Base-by-base conservation (phyloP, 257 asterid genomes). In the Fraxinus cuspidata region DNA sequence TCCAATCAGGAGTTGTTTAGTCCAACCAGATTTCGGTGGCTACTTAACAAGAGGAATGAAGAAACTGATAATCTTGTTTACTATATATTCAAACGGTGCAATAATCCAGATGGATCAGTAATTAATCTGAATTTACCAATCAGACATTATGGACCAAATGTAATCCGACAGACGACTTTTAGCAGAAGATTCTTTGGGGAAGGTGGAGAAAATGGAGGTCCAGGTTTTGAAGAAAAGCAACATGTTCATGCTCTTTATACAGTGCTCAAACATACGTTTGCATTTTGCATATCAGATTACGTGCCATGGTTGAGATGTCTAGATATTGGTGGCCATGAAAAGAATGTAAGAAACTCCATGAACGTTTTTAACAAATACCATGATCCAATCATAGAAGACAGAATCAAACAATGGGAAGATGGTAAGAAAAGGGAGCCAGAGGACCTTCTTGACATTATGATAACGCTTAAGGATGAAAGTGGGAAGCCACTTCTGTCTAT, bases 21-120 rank as follows among this genome's bases (percentile, higher is more conserved):
- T 5, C 74, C 53, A 15, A 12, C 38, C 4, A 28, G 65, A 31
- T 47, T 42, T 31, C 69, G 68, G 2, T 64, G 78, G 78, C 78
- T 72, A 38, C 34, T 3, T 12, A 0, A 0, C 21, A 78, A 78
- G 74, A 72, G 82, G 72, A 66, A n/a, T 0, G 78, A 72, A 25
- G 74, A 72, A 44, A 67, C 74, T 23, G 73, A 78, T 28, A 77
- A 78, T 18, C 82, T 72, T 28, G 49, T 42, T 27, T 51, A 49
- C 27, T 72, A 58, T 5, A 1, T 78, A 6, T 78, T 35, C 73
- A 31, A 72, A 19, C 66, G 32, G 25, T 78, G 51, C 13, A 71
- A 2, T 37, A 63, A 25, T 8, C 44, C 70, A 32, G 37, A 4
- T 21, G 64, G 23, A 3, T 56, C 65, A 21, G 65, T 56, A 2